Base-by-base conservation (phyloP, 306 rosid species). In the Lathyrus aphaca region DNA sequence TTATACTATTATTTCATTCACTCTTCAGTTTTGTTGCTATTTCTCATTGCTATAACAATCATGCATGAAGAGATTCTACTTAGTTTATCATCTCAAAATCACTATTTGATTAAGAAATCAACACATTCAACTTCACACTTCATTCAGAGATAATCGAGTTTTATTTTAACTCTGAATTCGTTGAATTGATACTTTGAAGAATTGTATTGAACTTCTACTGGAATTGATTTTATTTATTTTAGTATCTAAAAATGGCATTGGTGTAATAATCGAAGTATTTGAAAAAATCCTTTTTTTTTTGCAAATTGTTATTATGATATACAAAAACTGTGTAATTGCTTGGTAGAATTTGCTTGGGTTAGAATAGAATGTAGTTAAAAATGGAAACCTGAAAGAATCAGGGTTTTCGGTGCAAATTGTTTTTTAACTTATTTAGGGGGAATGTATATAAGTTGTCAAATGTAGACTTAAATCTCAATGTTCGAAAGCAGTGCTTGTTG, bases 311-410 rank as follows among this genome's bases (percentile, higher is more conserved):
- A 14, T 21, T 29, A 38, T n/a, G 69, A 75, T 40, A 32, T 37
- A 45, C 35, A 21, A 37, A 45, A 35, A 15, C 45, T 43, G 63
- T 39, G 42, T 55, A 21, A 11, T 30, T 27, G 2, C 11, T 27
- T 56, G 68, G 42, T 60, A 11, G 66, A 17, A 15, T 14, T 63
- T 15, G 59, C 15, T 17, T 77, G 62, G 39, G 5, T 64, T 71
- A 11, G 14, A 44, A 10, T 35, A 15, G 45, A 39, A 6, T 58
- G 14, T 61, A 39, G 45, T 50, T 2, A 19, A 42, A 54, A 64
- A 3, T 7, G 4, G 37, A 7, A 39, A 13, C 50, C 38, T 46
- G 48, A 18, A 56, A 44, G 69, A 46, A 64, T 45, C 10, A 13
- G 45, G 76, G 48, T 37, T 64, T 64, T 23, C 2, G 10, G 23